phyloP scores from a whole-genome alignment of 495 filamentous ascomycete genomes.

The Aspergillus sparsus region DNA sequence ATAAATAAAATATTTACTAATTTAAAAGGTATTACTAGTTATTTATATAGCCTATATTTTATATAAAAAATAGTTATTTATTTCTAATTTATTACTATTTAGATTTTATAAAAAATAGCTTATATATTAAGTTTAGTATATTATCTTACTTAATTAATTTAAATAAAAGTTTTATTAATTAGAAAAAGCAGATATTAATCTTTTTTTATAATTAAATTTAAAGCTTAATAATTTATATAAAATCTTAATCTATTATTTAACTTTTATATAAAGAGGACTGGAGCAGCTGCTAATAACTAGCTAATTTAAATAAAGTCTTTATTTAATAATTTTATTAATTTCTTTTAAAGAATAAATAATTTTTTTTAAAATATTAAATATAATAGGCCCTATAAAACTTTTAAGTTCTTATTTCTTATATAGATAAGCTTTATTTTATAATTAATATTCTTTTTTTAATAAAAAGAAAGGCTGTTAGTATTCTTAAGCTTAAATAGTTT shows the following conservation, averaged over 20 bases:
- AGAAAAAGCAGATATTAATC: slow-evolving; percentile 3
- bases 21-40: slow-evolving; percentile 7
- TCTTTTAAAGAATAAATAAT: not conserved
- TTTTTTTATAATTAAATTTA: slow-evolving; percentile 5
- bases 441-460: slow-evolving; percentile 1
- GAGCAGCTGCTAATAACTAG: slow-evolving; percentile 3
- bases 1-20: slow-evolving; percentile 6
- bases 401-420: not conserved
- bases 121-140: slow-evolving; percentile 14
- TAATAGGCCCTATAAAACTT: not conserved
- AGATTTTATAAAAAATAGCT: not conserved
- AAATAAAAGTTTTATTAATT: slow-evolving; percentile 10
- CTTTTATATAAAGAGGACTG: slow-evolving; percentile 8
- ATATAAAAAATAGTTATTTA: slow-evolving; percentile 15
- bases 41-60: slow-evolving; percentile 11
- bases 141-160: slow-evolving; percentile 6
- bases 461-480: not conserved
- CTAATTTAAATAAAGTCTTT: slow-evolving; percentile 11
- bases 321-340: slow-evolving; percentile 7
- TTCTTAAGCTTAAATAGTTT: slow-evolving; percentile 6
- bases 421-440: slow-evolving; percentile 9
- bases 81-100: slow-evolving; percentile 6
- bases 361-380: slow-evolving; percentile 3
- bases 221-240: slow-evolving; percentile 4
- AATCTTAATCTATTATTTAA: slow-evolving; percentile 2